Percentiles rank a stretch among this genome's conserved stretches.
Conservation (phyloP, 2,329 filamentous ascomycete species). For the Chaetomiaceae sp. region DNA sequence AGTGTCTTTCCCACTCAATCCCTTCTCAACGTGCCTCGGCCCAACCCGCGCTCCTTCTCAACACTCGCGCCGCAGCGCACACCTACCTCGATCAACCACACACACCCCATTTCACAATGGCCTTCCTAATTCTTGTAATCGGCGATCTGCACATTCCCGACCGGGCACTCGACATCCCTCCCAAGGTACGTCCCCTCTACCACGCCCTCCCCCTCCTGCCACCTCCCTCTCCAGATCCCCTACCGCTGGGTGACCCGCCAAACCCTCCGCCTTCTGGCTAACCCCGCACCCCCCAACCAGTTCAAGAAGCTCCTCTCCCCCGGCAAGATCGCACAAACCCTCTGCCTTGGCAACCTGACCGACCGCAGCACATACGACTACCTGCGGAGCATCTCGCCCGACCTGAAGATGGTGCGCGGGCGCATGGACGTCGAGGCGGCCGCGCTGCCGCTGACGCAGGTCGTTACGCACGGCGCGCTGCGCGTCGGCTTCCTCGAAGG, state of each 20-base stretch:
- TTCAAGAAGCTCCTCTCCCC: slow-evolving; percentile 81
- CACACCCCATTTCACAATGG: slow-evolving; percentile 51
- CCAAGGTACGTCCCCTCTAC: slow-evolving; percentile 75
- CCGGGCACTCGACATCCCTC: slow-evolving; percentile 80
- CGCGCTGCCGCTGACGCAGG: slow-evolving; percentile 57
- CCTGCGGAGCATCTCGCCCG: slow-evolving; percentile 66
- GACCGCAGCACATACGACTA: slow-evolving; percentile 77
- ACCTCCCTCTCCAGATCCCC: background rate
- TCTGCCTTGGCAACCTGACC: slow-evolving; percentile 74
- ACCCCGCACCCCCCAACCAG: slow-evolving; percentile 35
- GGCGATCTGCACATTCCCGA: slow-evolving; percentile 93
- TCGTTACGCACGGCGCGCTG: slow-evolving; percentile 59
- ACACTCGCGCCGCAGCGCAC: too few species aligned
- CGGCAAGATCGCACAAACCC: slow-evolving; percentile 75
- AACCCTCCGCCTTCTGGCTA: slow-evolving; percentile 1
- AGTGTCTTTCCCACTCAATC: background rate
- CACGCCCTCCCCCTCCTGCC: too few species aligned
- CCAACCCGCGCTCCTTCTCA: too few species aligned
- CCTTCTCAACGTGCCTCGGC: background rate
- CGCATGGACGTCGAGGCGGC: slow-evolving; percentile 62
- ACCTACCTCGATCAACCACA: background rate
- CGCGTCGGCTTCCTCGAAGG: slow-evolving; percentile 63
- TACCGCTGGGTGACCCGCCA: too few species aligned
- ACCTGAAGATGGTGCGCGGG: slow-evolving; percentile 64
- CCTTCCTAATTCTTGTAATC: slow-evolving; percentile 84